These are phyloP conservation scores for Neurospora intermedia DNA, from an alignment of 495 filamentous ascomycete genomes.

Conservation along the genomic window DNA sequence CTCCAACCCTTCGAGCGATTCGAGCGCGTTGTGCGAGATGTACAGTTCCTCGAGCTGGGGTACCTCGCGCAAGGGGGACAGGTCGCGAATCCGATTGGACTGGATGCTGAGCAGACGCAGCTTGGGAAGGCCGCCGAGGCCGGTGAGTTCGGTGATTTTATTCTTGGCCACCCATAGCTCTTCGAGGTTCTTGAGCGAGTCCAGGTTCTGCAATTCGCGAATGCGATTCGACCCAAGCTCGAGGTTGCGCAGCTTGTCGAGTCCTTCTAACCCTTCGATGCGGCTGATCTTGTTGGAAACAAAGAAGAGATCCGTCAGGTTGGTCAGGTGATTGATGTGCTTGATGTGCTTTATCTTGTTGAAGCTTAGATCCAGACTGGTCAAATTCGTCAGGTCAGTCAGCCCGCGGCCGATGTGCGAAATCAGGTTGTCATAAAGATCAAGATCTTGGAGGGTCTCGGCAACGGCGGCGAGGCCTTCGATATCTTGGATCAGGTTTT, in stretches of 20 bases:
- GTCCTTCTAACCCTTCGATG: slow-evolving; percentile 75
- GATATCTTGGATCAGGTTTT: slow-evolving; percentile 79
- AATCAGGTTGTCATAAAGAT: slow-evolving; percentile 98
- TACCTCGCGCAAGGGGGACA: slow-evolving; percentile 62
- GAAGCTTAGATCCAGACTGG: slow-evolving; percentile 82
- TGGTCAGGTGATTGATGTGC: slow-evolving; percentile 64
- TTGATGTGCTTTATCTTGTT: slow-evolving; percentile 99
- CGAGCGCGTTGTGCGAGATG: slow-evolving; percentile 93
- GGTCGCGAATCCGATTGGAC: slow-evolving; percentile 81
- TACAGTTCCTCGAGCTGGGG: slow-evolving; percentile 89
- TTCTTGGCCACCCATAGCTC: slow-evolving; percentile 97
- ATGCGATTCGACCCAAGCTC: slow-evolving; percentile 91
- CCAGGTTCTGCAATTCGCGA: slow-evolving; percentile 79
- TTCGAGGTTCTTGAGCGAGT: slow-evolving; percentile 61
- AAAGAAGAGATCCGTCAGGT: slow-evolving; percentile 81
- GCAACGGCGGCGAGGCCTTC: slow-evolving; percentile 56
- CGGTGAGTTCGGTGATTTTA: slow-evolving; percentile 81
- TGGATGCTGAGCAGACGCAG: slow-evolving; percentile 91
- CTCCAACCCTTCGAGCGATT: slow-evolving; percentile 64
- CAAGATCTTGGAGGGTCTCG: slow-evolving; percentile 64
- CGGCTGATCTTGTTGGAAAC: slow-evolving; percentile 85
- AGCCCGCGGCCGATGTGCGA: slow-evolving; percentile 67
- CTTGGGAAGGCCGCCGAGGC: slow-evolving; percentile 57
- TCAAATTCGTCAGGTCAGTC: slow-evolving; percentile 63
- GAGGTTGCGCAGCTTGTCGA: slow-evolving; percentile 65